Evolutionary conservation across 345 rosid genomes (phyloP).

Genomic region (Camelina sativa): DNA sequence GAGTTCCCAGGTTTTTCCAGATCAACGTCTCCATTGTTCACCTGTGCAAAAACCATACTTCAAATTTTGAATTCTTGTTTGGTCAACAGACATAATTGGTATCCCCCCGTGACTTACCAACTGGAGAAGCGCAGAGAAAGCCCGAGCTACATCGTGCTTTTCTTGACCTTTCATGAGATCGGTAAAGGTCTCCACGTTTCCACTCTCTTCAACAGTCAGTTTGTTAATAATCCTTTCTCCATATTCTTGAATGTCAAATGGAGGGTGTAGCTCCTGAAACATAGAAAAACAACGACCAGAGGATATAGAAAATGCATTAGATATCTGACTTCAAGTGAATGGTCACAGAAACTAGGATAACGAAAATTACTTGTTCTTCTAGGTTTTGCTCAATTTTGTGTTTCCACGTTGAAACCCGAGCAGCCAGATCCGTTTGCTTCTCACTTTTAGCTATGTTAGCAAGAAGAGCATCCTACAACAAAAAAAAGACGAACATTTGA

Average conservation of each 20-base stretch:
- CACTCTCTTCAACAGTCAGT: constrained; percentile 55
- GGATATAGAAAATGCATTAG: constrained; percentile 14
- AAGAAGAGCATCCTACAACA: constrained; percentile 84
- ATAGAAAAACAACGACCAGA: constrained; percentile 17
- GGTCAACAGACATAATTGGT: background rate
- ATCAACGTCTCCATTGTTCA: constrained; percentile 85
- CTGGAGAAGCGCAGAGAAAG: constrained; percentile 96
- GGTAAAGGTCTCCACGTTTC: constrained; percentile 54
- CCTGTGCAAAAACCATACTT: constrained; percentile 53
- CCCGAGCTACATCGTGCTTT: constrained; percentile 87
- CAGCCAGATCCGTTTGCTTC: constrained; percentile 90
- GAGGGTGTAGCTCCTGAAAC: constrained; percentile 75
- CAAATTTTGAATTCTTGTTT: constrained; percentile 2
- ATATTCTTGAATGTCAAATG: constrained; percentile 91
- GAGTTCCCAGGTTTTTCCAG: constrained; percentile 57
- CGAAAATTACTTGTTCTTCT: constrained; percentile 77
- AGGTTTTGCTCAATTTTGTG: constrained; percentile 88
- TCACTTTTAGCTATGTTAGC: constrained; percentile 92
- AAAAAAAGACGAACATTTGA: background rate
- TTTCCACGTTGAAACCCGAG: constrained; percentile 92
- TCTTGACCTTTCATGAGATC: constrained; percentile 76
- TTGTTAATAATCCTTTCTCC: constrained; percentile 71
- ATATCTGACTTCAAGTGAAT: constrained; percentile 18
- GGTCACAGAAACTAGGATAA: constrained; percentile 24
- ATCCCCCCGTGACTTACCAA: constrained; percentile 56